Base-by-base conservation (phyloP, 169 alveolate genomes). In the Babesia caballi region DNA sequence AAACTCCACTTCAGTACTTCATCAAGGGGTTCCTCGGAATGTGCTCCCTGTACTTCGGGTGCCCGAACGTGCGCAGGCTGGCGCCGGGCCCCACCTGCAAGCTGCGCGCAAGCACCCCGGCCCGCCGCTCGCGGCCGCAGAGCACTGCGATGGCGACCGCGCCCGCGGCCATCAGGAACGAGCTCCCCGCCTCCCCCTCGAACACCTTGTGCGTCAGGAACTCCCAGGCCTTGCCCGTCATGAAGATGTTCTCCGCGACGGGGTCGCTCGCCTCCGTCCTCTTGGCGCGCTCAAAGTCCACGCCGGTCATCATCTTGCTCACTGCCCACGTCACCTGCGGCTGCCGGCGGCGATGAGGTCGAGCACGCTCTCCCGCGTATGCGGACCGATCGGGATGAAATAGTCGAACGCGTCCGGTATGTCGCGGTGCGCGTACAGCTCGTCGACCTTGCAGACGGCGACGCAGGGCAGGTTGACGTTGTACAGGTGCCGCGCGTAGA, bases 381-480 rank as follows among this genome's bases (percentile, higher is more conserved):
- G 81, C 21, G 74, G 58, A 19, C 81, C 76, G 4, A 88, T 42
- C 14, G 93, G 93, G 15, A 88, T 77, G 57, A 88, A 69, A 59
- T 88, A 88, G 49, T 88, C 93, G 38, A 88, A 88, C 17, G 85
- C 80, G 47, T 88, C 90, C 46, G 87, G 76, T 38, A 36, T 74
- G 33, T 80, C 88, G 30, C 82, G 76, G 56, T 88, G 82, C 56
- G 53, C 61, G 46, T 84, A 82, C 52, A 88, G 69, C 41, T 69
- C 84, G 19, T 56, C 84, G 4, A 87, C 88, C 35, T 50, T 73
- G 32, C 86, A 81, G 41, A 88, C 63, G 25, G 87, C 66, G 60
- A 88, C 83, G 42, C 90, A 76, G 30, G 93, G 93, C 28, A 88
- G 74, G 60, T 81, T 82, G 25, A 88, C 70, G 71, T 84, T 88